Evolutionary conservation across 768 basidiomycete genomes (phyloP).

Genomic region (Crassisporium funariophilum): DNA sequence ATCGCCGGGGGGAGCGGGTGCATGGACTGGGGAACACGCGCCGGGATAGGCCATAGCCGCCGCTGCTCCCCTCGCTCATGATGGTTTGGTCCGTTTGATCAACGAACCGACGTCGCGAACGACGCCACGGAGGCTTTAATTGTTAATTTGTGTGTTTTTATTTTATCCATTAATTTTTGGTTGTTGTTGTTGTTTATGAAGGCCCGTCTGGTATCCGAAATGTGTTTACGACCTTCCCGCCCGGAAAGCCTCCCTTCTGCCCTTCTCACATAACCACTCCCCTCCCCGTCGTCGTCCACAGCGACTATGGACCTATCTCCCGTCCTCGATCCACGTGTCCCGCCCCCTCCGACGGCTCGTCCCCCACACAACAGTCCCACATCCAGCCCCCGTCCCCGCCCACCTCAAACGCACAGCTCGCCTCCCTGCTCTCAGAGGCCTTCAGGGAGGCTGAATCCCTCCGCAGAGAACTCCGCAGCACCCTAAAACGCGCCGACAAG

Average conservation of each 20-base stretch:
- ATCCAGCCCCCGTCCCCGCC: background rate
- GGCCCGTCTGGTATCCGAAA: slow-evolving; percentile 10
- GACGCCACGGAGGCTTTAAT: slow-evolving; percentile 4
- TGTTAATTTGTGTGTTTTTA: background rate
- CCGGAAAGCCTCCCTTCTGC: background rate
- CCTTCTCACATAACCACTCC: background rate
- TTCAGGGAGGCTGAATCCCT: slow-evolving; percentile 56
- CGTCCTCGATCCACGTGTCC: slow-evolving; percentile 1
- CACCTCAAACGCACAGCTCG: slow-evolving; percentile 54
- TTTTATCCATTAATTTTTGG: background rate
- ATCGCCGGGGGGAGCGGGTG: slow-evolving; percentile 1
- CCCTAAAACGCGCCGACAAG: slow-evolving; percentile 51
- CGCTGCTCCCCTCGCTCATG: background rate
- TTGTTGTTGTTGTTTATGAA: slow-evolving; percentile 7
- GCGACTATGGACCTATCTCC: slow-evolving; percentile 8
- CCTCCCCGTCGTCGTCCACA: background rate
- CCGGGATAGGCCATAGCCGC: slow-evolving; percentile 12
- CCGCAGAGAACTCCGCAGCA: slow-evolving; percentile 45
- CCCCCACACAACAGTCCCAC: background rate
- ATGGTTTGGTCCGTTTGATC: slow-evolving; percentile 1
- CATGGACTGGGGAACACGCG: background rate
- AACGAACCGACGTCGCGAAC: background rate
- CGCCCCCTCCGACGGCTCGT: background rate
- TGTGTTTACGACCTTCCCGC: slow-evolving; percentile 8
- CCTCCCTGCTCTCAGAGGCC: slow-evolving; percentile 54